Percentiles rank a stretch among this genome's conserved stretches.
These are phyloP conservation scores for Drechslera avenae DNA, from an alignment of 2,329 filamentous ascomycete species.

Conservation along the genomic window DNA sequence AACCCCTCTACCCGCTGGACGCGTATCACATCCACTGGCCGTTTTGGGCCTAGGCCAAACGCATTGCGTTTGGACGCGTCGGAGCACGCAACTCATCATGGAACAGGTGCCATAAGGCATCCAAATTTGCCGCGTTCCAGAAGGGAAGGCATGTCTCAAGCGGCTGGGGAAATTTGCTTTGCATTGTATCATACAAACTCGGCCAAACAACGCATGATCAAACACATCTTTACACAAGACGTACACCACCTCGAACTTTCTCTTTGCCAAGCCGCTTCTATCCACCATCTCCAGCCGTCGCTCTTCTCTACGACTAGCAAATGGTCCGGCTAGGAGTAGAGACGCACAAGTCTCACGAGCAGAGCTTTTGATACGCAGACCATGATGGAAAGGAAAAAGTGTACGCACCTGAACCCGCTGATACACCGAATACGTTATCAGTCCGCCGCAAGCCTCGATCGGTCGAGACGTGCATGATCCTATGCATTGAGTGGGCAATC, in stretches of 20 bases:
- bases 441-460: background rate
- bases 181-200: background rate
- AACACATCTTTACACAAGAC: no score
- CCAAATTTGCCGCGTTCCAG: background rate
- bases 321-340: background rate
- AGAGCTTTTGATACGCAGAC: background rate
- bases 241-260: no score
- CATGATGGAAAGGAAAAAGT: background rate
- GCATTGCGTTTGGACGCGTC: slow-evolving; percentile 4
- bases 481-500: no score
- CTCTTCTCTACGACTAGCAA: background rate
- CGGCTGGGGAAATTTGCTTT: background rate
- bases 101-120: slow-evolving; percentile 1
- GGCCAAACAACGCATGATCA: no score
- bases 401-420: background rate
- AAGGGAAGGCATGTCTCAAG: background rate
- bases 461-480: background rate
- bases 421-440: background rate
- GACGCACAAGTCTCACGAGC: no score
- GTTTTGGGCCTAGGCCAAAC: background rate
- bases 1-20: background rate
- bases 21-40: background rate
- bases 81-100: slow-evolving; percentile 3
- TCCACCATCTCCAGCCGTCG: no score
- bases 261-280: no score